These are phyloP conservation scores for Berkeleyomyces rouxiae DNA, from an alignment of 2,329 filamentous ascomycete genomes.

Conservation along the genomic window DNA sequence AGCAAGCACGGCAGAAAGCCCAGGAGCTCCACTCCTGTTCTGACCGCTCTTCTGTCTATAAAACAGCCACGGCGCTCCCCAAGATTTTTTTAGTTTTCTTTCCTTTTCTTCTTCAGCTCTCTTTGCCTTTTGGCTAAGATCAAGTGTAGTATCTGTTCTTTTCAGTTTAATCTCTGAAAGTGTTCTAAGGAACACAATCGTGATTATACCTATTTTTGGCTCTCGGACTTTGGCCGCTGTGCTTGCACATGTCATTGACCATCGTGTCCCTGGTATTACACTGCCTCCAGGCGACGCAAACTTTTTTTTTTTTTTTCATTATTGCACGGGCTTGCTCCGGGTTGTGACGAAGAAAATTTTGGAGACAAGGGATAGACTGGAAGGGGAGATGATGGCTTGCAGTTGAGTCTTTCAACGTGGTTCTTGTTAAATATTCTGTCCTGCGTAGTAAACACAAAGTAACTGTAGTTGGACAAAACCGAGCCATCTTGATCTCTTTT, in stretches of 20 bases:
- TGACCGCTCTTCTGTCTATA: constrained; percentile 28
- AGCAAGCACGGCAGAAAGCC: neutral
- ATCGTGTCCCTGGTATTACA: constrained; percentile 26
- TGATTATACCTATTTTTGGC: constrained; percentile 65
- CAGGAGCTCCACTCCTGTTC: neutral
- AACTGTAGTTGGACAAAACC: too few species aligned
- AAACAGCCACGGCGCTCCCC: constrained; percentile 38
- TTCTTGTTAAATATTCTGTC: too few species aligned
- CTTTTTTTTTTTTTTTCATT: constrained; percentile 24
- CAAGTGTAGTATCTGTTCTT: constrained; percentile 97
- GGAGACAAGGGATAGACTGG: neutral
- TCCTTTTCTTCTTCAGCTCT: constrained; percentile 15
- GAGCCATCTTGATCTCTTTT: too few species aligned
- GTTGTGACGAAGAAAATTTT: constrained; percentile 26
- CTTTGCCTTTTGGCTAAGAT: constrained; percentile 54
- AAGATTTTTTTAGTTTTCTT: constrained; percentile 75
- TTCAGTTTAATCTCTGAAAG: constrained; percentile 95
- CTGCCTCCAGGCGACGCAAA: constrained; percentile 30
- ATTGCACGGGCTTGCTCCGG: constrained; percentile 22
- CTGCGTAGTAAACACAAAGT: too few species aligned
- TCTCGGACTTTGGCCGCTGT: constrained; percentile 14
- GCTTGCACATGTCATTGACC: constrained; percentile 13
- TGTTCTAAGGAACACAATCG: constrained; percentile 52
- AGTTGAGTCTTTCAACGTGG: neutral
- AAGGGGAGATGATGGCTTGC: neutral